These are phyloP conservation scores for Loxodes magnus DNA, from an alignment of 73 alveolate species.

Conservation along the genomic window DNA sequence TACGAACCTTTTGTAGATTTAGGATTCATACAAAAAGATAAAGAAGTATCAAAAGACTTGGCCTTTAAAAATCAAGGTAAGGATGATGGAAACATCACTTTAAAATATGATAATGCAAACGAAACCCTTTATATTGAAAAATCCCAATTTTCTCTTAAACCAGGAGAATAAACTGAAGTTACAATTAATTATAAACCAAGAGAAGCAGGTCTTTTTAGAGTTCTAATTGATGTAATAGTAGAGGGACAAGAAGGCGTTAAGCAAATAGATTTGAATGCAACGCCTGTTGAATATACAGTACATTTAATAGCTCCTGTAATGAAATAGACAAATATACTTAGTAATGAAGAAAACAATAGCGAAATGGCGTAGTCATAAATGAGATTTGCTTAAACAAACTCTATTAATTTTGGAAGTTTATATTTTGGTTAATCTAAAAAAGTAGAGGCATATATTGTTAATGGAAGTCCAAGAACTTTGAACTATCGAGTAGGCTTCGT, in stretches of 20 bases:
- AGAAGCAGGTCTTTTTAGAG: constrained; percentile 90
- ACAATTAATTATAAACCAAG: constrained; percentile 71
- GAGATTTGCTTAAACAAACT: too few relatives aligned
- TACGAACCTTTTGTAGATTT: constrained; percentile 94
- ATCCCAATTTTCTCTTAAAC: constrained; percentile 56
- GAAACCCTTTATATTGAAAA: constrained; percentile 79
- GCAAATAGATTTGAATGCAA: constrained; percentile 92
- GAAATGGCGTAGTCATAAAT: constrained; percentile 81
- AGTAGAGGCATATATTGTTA: constrained; percentile 83
- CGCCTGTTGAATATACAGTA: constrained; percentile 78
- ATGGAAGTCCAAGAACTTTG: constrained; percentile 88
- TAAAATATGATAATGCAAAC: constrained; percentile 61
- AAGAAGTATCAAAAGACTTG: constrained; percentile 64
- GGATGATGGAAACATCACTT: constrained; percentile 71
- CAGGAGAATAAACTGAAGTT: constrained; percentile 70
- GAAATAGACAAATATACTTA: background rate
- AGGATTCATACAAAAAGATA: constrained; percentile 83
- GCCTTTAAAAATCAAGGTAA: constrained; percentile 92
- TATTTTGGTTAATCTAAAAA: constrained; percentile 90
- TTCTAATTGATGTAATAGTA: constrained; percentile 81
- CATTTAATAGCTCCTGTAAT: constrained; percentile 21
- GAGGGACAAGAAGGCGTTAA: constrained; percentile 83
- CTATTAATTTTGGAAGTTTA: constrained; percentile 89
- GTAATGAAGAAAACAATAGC: constrained; percentile 53
- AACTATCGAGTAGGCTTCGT: constrained; percentile 66